These are phyloP conservation scores for Carallia brachiata DNA, from an alignment of 345 rosid species.

Conservation along the genomic window DNA sequence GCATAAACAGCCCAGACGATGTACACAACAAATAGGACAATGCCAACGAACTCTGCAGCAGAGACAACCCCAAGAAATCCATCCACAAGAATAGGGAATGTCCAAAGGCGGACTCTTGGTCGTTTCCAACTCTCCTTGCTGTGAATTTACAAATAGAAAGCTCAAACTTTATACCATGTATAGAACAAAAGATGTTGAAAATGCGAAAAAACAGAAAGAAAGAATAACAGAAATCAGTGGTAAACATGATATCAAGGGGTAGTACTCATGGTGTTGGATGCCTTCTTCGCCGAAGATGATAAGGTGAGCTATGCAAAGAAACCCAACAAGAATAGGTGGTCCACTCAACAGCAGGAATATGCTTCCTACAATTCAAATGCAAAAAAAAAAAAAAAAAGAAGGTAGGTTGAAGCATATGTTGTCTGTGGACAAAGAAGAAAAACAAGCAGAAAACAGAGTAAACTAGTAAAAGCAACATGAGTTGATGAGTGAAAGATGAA, in stretches of 20 bases:
- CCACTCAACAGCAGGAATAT: conserved; percentile 57
- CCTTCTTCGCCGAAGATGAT: conserved; percentile 52
- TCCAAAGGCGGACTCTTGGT: conserved; percentile 74
- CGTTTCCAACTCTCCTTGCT: conserved; percentile 49
- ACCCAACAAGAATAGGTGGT: conserved; percentile 54
- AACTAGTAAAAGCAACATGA: neutral
- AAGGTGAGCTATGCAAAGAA: conserved; percentile 51
- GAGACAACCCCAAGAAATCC: conserved; percentile 94
- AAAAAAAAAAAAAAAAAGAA: neutral
- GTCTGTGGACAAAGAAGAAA: neutral
- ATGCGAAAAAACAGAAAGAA: too few relatives aligned
- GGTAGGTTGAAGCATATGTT: too few relatives aligned
- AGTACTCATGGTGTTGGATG: conserved; percentile 34
- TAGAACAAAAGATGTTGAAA: too few relatives aligned
- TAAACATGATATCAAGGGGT: too few relatives aligned
- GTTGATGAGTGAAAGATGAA: conserved; percentile 7
- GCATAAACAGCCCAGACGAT: conserved; percentile 62
- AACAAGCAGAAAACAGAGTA: neutral
- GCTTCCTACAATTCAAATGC: conserved; percentile 48
- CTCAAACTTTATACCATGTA: neutral
- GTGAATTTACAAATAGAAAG: conserved; percentile 6
- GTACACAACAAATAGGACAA: conserved; percentile 53
- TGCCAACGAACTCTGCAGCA: conserved; percentile 89
- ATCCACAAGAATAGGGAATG: conserved; percentile 79
- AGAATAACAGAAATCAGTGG: too few relatives aligned